These are phyloP conservation scores for Vigna radiata DNA, from an alignment of 306 rosid species.

Conservation along the genomic window DNA sequence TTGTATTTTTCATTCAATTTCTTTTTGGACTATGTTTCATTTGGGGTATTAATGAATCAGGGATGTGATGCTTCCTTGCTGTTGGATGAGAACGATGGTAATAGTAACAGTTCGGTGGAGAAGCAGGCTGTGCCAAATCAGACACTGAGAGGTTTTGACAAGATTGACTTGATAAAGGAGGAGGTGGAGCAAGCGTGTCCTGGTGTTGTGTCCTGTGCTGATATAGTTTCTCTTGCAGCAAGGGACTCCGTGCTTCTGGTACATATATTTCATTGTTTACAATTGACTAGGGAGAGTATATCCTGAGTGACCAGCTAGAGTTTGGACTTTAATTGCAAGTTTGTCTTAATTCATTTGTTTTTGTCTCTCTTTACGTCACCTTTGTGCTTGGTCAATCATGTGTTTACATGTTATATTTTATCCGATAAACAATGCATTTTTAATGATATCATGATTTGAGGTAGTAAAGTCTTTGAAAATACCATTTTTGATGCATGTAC, in stretches of 20 bases:
- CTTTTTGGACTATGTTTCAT: too few species aligned
- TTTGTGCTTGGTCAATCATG: conserved; percentile 13
- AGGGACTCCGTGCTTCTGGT: conserved; percentile 65
- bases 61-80: conserved; percentile 69
- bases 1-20: too few species aligned
- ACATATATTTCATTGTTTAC: conserved; percentile 27
- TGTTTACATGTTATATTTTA: conserved; percentile 1
- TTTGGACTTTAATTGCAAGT: background rate
- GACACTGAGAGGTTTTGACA: conserved; percentile 59
- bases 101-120: conserved; percentile 56
- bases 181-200: conserved; percentile 64
- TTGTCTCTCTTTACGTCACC: background rate
- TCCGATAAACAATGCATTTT: background rate
- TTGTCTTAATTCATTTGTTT: background rate
- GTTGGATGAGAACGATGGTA: conserved; percentile 62
- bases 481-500: background rate
- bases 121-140: conserved; percentile 84
- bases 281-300: background rate
- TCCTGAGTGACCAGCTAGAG: background rate
- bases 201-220: conserved; percentile 63
- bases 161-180: conserved; percentile 58
- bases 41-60: conserved; percentile 42
- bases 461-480: conserved; percentile 10
- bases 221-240: conserved; percentile 57
- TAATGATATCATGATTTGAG: conserved; percentile 14